Conservation (phyloP, 2,329 filamentous ascomycete genomes). For the Claviceps lovelessii region DNA sequence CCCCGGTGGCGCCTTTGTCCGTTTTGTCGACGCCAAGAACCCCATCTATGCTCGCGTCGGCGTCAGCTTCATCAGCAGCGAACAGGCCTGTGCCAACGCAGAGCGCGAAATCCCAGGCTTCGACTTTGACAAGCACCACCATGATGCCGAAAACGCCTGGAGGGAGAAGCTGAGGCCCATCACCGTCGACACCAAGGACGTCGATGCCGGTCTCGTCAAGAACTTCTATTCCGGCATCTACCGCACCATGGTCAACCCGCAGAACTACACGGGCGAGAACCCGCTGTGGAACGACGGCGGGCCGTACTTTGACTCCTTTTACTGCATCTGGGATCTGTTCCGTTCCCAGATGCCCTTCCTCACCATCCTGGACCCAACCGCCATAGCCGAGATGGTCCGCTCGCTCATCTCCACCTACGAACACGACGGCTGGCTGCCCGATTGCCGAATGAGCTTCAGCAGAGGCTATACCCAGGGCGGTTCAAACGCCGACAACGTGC, state of each 20-base stretch:
- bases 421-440: constrained; percentile 56
- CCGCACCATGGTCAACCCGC: constrained; percentile 55
- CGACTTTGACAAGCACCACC: constrained; percentile 41
- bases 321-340: constrained; percentile 64
- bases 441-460: constrained; percentile 63
- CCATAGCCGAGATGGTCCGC: constrained; percentile 52
- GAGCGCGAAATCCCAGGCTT: constrained; percentile 55
- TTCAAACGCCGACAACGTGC: constrained; percentile 56
- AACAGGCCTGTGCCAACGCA: constrained; percentile 53
- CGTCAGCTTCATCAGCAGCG: constrained; percentile 52
- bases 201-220: constrained; percentile 39
- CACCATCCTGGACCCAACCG: constrained; percentile 49
- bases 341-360: constrained; percentile 55
- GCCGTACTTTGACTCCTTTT: constrained; percentile 63
- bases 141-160: constrained; percentile 44
- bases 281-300: constrained; percentile 50
- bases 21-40: constrained; percentile 36
- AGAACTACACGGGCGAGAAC: constrained; percentile 63
- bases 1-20: constrained; percentile 48
- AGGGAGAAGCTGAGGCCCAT: constrained; percentile 45
- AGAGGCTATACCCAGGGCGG: constrained; percentile 64
- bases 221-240: constrained; percentile 62
- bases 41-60: constrained; percentile 52
- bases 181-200: constrained; percentile 35
- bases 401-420: constrained; percentile 59